These are phyloP conservation scores for Hanseniaspora gamundiae DNA, from an alignment of 1,139 yeast species.

Conservation along the genomic window DNA sequence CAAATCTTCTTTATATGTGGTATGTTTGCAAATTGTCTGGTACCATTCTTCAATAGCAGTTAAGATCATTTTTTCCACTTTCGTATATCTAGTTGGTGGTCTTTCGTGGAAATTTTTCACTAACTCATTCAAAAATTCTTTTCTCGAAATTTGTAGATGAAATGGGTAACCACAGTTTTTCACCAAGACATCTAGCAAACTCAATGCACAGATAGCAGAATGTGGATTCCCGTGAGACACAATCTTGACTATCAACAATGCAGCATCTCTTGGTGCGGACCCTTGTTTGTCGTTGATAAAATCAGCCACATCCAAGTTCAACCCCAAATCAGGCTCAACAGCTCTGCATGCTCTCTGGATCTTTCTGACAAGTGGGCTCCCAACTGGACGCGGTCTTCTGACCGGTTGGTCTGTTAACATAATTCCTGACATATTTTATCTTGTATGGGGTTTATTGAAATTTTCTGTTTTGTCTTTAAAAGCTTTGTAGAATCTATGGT, in stretches of 20 bases:
- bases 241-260: slow-evolving; percentile 74
- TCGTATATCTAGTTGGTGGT: slow-evolving; percentile 77
- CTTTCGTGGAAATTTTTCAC: slow-evolving; percentile 91
- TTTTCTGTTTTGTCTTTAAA: not conserved
- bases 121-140: slow-evolving; percentile 85
- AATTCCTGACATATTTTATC: slow-evolving; percentile 17
- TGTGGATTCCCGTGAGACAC: slow-evolving; percentile 68
- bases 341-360: slow-evolving; percentile 86
- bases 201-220: slow-evolving; percentile 48
- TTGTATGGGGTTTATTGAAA: not conserved
- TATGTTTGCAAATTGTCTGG: slow-evolving; percentile 84
- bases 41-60: slow-evolving; percentile 97
- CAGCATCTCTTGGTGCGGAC: slow-evolving; percentile 83
- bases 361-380: slow-evolving; percentile 39
- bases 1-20: slow-evolving; percentile 82
- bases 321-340: slow-evolving; percentile 79
- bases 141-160: slow-evolving; percentile 87
- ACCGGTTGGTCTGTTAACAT: slow-evolving; percentile 24
- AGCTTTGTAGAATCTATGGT: too few relatives aligned
- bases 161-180: slow-evolving; percentile 97
- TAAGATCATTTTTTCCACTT: slow-evolving; percentile 73
- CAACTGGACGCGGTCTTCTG: slow-evolving; percentile 19
- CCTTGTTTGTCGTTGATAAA: slow-evolving; percentile 89
- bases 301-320: slow-evolving; percentile 89
- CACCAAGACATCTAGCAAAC: slow-evolving; percentile 71